Conservation (phyloP, 495 filamentous ascomycete genomes). For the Penicillium salamii region DNA sequence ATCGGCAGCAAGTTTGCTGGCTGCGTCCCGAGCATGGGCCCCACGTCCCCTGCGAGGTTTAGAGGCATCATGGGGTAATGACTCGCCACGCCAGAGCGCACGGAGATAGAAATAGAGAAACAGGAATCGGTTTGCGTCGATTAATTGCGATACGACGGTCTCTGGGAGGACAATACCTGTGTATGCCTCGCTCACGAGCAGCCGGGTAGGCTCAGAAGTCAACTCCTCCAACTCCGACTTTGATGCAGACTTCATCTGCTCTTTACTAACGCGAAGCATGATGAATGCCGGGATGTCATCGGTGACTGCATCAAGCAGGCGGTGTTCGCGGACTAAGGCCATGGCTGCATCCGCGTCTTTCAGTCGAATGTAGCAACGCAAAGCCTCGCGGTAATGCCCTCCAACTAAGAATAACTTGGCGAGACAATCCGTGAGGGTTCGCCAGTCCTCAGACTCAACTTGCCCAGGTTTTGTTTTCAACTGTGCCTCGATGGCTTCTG, state of each 20-base stretch:
- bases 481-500: slow-evolving; percentile 68
- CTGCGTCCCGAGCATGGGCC: slow-evolving; percentile 37
- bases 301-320: slow-evolving; percentile 77
- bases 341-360: slow-evolving; percentile 91
- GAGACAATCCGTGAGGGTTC: slow-evolving; percentile 74
- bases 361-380: slow-evolving; percentile 82
- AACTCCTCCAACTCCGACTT: slow-evolving; percentile 69
- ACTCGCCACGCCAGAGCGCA: slow-evolving; percentile 75
- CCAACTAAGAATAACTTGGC: slow-evolving; percentile 79
- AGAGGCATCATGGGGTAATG: slow-evolving; percentile 36
- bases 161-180: slow-evolving; percentile 80
- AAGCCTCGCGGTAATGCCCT: slow-evolving; percentile 74
- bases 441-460: slow-evolving; percentile 79
- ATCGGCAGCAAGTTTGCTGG: slow-evolving; percentile 46
- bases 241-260: slow-evolving; percentile 63
- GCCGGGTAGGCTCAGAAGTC: slow-evolving; percentile 74
- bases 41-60: slow-evolving; percentile 40
- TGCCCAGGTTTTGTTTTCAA: slow-evolving; percentile 64
- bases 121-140: slow-evolving; percentile 48
- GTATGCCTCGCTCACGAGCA: slow-evolving; percentile 87
- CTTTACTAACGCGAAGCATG: slow-evolving; percentile 74
- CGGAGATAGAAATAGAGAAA: slow-evolving; percentile 93
- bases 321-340: slow-evolving; percentile 75
- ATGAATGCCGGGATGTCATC: slow-evolving; percentile 90
- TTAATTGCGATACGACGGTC: slow-evolving; percentile 72